These are phyloP conservation scores for Chlamydomonas sp. DNA, from an alignment of 139 green algal species.

Conservation along the genomic window DNA sequence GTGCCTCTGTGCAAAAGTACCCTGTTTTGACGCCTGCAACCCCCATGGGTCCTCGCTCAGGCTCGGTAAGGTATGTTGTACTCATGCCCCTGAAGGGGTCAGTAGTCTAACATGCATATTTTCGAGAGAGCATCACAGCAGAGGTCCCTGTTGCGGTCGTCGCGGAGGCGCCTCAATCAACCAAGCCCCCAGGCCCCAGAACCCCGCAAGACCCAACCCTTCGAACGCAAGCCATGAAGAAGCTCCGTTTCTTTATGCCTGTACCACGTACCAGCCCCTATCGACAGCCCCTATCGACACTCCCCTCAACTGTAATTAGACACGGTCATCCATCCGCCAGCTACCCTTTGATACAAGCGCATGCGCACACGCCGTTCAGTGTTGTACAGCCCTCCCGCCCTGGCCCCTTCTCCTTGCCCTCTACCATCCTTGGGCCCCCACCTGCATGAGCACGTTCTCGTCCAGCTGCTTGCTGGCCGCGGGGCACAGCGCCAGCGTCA, in stretches of 20 bases:
- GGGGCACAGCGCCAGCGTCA: constrained; percentile 86
- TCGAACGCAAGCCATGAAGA: no score
- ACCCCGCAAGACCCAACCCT: not conserved
- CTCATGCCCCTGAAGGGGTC: constrained; percentile 1
- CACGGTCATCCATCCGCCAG: no score
- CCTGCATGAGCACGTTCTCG: constrained; percentile 76
- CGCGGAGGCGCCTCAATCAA: no score
- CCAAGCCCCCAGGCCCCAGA: not conserved
- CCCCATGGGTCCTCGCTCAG: not conserved
- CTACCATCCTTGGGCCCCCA: constrained; percentile 47
- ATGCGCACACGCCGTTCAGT: no score
- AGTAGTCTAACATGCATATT: constrained; percentile 11
- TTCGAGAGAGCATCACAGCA: not conserved
- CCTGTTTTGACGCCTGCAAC: no score
- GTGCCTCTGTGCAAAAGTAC: not conserved
- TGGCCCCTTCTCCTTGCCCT: no score
- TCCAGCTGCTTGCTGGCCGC: constrained; percentile 73
- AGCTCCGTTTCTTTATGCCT: no score
- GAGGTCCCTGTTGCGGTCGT: no score
- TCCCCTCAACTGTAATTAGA: no score
- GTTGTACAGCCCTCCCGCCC: not conserved
- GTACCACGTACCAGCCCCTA: no score
- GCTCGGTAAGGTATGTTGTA: not conserved
- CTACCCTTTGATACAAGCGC: no score
- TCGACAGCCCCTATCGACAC: no score